Evolutionary conservation across 2,329 filamentous ascomycete species (phyloP).

Genomic region (Cercospora janseana): DNA sequence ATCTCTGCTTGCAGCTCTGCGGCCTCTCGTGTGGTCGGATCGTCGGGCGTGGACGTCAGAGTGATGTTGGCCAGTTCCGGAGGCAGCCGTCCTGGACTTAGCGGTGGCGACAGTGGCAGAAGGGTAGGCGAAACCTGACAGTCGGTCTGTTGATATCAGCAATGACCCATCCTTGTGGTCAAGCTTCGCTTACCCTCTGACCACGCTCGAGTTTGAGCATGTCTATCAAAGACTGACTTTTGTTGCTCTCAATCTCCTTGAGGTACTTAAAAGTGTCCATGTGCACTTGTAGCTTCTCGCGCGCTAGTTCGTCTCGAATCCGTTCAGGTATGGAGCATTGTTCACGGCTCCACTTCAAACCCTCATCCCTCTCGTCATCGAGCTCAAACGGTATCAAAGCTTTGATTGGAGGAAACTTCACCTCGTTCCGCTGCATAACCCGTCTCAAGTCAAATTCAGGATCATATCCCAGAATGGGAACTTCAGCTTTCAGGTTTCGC

Average conservation of each 20-base stretch:
- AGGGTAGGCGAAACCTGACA: constrained; percentile 47
- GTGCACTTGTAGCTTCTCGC: constrained; percentile 43
- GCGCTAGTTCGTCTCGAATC: constrained; percentile 19
- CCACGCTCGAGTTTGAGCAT: constrained; percentile 23
- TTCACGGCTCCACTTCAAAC: constrained; percentile 42
- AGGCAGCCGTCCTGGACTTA: constrained; percentile 35
- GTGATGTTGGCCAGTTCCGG: constrained; percentile 29
- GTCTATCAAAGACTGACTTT: constrained; percentile 19
- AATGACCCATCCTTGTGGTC: neutral
- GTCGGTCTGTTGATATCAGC: constrained; percentile 35
- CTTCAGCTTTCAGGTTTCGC: constrained; percentile 42
- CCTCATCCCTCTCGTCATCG: constrained; percentile 46
- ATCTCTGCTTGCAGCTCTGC: constrained; percentile 33
- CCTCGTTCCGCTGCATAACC: constrained; percentile 36
- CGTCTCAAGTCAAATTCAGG: constrained; percentile 46
- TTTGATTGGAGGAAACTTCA: constrained; percentile 17
- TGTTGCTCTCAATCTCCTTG: constrained; percentile 35
- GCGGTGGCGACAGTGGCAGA: constrained; percentile 45
- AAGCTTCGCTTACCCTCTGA: constrained; percentile 27
- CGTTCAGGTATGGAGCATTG: constrained; percentile 16
- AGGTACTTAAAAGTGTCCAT: constrained; percentile 40
- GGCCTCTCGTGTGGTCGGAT: constrained; percentile 33
- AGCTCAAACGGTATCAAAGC: constrained; percentile 35
- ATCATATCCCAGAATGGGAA: constrained; percentile 49
- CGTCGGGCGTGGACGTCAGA: constrained; percentile 34